A percentile compares a stretch with the other conserved stretches of the same genome.
Conservation (phyloP, 768 basidiomycete genomes). For the Calocybe indica region DNA sequence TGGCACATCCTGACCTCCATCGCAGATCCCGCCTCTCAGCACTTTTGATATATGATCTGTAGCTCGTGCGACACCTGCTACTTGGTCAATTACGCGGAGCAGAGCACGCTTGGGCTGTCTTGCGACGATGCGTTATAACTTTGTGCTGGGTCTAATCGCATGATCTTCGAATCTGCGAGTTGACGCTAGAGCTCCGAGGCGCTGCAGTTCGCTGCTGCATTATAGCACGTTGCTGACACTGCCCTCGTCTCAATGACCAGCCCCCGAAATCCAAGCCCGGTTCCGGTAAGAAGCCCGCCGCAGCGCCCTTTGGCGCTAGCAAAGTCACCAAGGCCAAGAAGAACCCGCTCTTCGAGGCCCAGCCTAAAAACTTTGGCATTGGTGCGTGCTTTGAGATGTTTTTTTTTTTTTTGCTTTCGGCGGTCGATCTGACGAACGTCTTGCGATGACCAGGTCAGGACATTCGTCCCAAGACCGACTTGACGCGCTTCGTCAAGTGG, state of each 20-base stretch:
- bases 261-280: slow-evolving; percentile 69
- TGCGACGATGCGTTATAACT: slow-evolving; percentile 30
- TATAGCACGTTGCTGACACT: slow-evolving; percentile 31
- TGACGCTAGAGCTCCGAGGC: slow-evolving; percentile 52
- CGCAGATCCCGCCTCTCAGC: slow-evolving; percentile 8
- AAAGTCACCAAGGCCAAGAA: slow-evolving; percentile 73
- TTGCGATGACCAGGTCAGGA: slow-evolving; percentile 66
- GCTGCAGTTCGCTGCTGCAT: slow-evolving; percentile 16
- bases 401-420: neutral
- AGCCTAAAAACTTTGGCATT: slow-evolving; percentile 91
- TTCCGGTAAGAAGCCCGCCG: slow-evolving; percentile 79
- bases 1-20: slow-evolving; percentile 2
- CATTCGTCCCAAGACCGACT: slow-evolving; percentile 81
- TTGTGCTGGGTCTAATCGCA: slow-evolving; percentile 33
- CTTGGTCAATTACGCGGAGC: slow-evolving; percentile 17
- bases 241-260: slow-evolving; percentile 89
- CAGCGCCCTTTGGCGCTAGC: slow-evolving; percentile 76
- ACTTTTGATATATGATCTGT: slow-evolving; percentile 7
- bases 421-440: neutral
- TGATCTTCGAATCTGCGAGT: slow-evolving; percentile 3
- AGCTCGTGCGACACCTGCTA: slow-evolving; percentile 6
- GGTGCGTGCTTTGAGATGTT: slow-evolving; percentile 41
- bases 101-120: slow-evolving; percentile 34
- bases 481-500: slow-evolving; percentile 99
- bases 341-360: slow-evolving; percentile 94